Percentiles rank a stretch among this genome's conserved stretches.
Evolutionary conservation across 768 basidiomycete species (phyloP).

Genomic region (Astraeus odoratus): DNA sequence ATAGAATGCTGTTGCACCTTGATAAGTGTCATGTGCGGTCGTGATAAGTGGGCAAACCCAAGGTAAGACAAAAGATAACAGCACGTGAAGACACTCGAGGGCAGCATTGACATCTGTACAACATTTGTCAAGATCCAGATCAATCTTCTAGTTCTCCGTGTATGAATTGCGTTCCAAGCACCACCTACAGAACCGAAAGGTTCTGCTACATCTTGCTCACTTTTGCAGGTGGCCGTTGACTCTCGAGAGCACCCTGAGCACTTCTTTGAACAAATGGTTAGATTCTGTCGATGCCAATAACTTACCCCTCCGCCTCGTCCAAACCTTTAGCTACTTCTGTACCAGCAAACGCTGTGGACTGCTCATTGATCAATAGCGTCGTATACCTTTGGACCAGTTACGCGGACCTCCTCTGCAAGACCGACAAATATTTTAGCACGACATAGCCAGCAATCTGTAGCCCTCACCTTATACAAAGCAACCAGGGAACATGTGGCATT

Average conservation of each 20-base stretch:
- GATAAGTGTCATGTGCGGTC: slow-evolving; percentile 17
- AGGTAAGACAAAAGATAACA: slow-evolving; percentile 1
- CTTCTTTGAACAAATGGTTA: not conserved
- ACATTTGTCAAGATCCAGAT: slow-evolving; percentile 38
- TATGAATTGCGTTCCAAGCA: not conserved
- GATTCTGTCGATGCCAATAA: too few species aligned
- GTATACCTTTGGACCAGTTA: slow-evolving; percentile 38
- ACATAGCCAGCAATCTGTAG: slow-evolving; percentile 2
- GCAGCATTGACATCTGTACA: slow-evolving; percentile 35
- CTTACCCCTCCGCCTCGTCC: slow-evolving; percentile 42
- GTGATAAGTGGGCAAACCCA: not conserved
- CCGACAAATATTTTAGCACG: too few species aligned
- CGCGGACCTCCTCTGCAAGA: slow-evolving; percentile 38
- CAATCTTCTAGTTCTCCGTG: slow-evolving; percentile 37
- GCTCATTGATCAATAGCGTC: slow-evolving; percentile 35
- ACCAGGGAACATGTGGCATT: slow-evolving; percentile 40
- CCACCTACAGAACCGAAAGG: slow-evolving; percentile 34
- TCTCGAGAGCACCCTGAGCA: slow-evolving; percentile 33
- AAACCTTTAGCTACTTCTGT: slow-evolving; percentile 32
- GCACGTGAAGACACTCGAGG: slow-evolving; percentile 39
- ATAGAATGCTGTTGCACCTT: slow-evolving; percentile 25
- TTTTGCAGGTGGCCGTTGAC: slow-evolving; percentile 33
- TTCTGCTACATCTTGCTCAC: slow-evolving; percentile 34
- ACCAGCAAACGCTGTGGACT: slow-evolving; percentile 32
- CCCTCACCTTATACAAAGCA: slow-evolving; percentile 42